Evolutionary conservation across 495 filamentous ascomycete genomes (phyloP), one percentile per base, ranked within the genome.

Genomic region (Xylaria flabelliformis): DNA sequence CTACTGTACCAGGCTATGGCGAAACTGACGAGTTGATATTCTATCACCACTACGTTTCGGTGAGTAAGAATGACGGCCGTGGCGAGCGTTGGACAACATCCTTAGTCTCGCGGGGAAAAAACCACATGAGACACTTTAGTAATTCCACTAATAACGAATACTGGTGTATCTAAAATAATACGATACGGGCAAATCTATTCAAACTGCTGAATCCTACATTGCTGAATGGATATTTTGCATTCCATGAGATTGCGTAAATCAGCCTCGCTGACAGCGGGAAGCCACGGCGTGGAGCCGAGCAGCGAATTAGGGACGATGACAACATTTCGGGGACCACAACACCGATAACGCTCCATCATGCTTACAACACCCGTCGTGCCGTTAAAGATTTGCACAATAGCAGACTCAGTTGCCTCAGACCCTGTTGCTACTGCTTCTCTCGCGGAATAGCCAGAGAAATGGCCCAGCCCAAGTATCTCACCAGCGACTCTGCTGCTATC

Each of bases 401-500:
- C 36, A 24, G 5, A 12, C 29, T 24, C 15, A 39, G 26, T 2
- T 34, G 15, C 42, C 5, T 44, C 17, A 36, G 29, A 10, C 15
- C 32, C 12, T 29, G 8, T 39, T n/a, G 19, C 64, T 53, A 9
- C 19, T 53, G 44, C 15, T 36, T 7, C 44, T 29, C 36, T 69
- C 50, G 41, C 32, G 6, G 19, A n/a, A 19, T 36, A 29, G 46
- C 21, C 6, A 19, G 39, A 48, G 42, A 56, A 73, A 46, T 74
- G 41, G 74, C 50, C 67, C 55, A 76, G 72, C 89, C 95, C 63
- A 89, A 89, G 78, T 93, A 95, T 77, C 87, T 99, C 74, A 95
- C 91, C 51, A 94, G 94, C 75, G 89, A 97, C 79, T 86, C 87
- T 68, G 84, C 85, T 59, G 91, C 86, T 26, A 92, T 98, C 66